Base-by-base conservation (phyloP, 2,329 filamentous ascomycete species). In the Ophidiomyces ophidiicola region DNA sequence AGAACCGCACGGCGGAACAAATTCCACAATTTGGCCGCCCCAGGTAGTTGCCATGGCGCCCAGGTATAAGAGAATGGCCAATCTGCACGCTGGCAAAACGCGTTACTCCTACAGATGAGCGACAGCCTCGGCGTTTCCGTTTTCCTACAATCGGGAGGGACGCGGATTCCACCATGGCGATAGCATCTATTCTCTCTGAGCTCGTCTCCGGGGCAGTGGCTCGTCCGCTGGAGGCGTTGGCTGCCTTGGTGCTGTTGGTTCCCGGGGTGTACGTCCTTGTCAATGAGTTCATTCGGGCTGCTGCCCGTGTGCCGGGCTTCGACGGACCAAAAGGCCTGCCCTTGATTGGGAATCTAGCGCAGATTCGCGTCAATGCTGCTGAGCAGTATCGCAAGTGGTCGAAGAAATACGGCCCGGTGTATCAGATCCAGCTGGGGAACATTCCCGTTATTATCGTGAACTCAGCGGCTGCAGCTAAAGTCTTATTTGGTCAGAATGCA, bases 371-470 rank as follows among this genome's bases (percentile, higher is more conserved):
- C 36, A 71, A 74, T 44, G 71, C 72, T 0, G 68, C 72, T 0
- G 70, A 74, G 41, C 68, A 72, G 50, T 76, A 75, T 49, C 66
- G 70, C 2, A 46, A 64, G 19, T 76, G 71, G 71, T 63, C 71
- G 0, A 63, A 62, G 37, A 60, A 54, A 26, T 68, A 68, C 42
- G 67, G 68, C 0, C 49, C 59, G 1, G 71, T 76, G 1, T 76
- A 71, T 49, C 72, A 76, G 48, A 70, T 76, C 14, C 66, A 70
- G 49, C 53, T 76, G 5, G 72, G 72, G 0, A 75, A 76, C 32
- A 61, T 73, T 11, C 70, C 71, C 0, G 58, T 74, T 10, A 62
- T 76, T 2, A 64, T 76, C 6, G 64, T 76, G 32, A 75, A 75
- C 49, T 68, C 67, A 4, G 69, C 70, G 1, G 64, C 64, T 1